A percentile compares a stretch with the other conserved stretches of the same genome.
Conservation (phyloP, 2,329 filamentous ascomycete genomes). For the Neodidymelliopsis sp. region DNA sequence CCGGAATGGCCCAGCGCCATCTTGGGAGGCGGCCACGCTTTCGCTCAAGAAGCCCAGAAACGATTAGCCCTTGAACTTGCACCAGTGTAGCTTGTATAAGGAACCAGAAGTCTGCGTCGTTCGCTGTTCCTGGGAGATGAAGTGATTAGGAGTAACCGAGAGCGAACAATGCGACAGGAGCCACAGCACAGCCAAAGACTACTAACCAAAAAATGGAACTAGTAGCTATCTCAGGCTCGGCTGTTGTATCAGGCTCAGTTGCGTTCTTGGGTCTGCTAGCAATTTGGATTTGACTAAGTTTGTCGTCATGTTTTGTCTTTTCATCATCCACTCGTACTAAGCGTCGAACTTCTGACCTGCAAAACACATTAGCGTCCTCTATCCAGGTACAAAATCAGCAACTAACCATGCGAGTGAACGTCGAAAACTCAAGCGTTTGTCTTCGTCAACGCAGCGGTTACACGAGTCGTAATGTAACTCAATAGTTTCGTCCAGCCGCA, state of each 20-base stretch:
- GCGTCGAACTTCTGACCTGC: slow-evolving; percentile 1
- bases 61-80: not conserved
- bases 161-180: slow-evolving; percentile 3
- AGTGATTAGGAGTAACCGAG: slow-evolving; percentile 3
- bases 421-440: no score
- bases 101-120: slow-evolving; percentile 8
- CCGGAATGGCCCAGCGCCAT: not conserved
- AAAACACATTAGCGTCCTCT: not conserved
- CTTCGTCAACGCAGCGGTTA: not conserved
- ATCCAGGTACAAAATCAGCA: not conserved
- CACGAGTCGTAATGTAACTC: not conserved
- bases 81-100: not conserved
- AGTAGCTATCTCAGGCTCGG: not conserved
- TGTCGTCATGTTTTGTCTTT: slow-evolving; percentile 2
- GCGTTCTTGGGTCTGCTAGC: slow-evolving; percentile 1
- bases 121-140: slow-evolving; percentile 2
- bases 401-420: slow-evolving; percentile 4
- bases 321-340: not conserved
- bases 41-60: slow-evolving; percentile 1
- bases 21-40: not conserved
- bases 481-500: not conserved
- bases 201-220: slow-evolving; percentile 1
- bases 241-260: slow-evolving; percentile 4
- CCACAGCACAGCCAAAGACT: not conserved
- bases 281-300: slow-evolving; percentile 5